A percentile compares a stretch with the other conserved stretches of the same genome.
phyloP scores from a whole-genome alignment of 2,329 filamentous ascomycete species.

The Calonectria naviculata region DNA sequence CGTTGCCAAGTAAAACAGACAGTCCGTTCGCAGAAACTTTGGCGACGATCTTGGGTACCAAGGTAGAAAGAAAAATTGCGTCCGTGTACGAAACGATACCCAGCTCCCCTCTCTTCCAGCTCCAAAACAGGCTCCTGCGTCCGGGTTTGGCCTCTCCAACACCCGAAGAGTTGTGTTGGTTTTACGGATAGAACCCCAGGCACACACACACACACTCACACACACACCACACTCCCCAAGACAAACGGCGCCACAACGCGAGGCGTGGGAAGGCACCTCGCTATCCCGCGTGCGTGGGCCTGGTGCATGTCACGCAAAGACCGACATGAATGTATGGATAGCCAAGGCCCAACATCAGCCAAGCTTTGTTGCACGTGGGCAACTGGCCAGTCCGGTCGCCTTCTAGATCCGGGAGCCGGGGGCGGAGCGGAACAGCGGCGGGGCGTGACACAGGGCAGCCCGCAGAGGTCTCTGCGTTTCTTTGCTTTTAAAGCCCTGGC shows the following conservation, averaged over 20 bases:
- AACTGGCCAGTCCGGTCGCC: background rate
- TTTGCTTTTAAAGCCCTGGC: background rate
- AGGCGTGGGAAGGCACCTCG: background rate
- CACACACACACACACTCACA: background rate
- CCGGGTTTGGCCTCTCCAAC: background rate
- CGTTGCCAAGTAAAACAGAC: background rate
- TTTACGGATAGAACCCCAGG: background rate
- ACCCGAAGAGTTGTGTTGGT: background rate
- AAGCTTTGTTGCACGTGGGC: constrained; percentile 43
- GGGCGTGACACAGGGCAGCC: constrained; percentile 1
- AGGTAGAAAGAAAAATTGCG: background rate
- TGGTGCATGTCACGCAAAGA: background rate
- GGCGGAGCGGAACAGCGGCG: background rate
- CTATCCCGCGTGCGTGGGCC: background rate
- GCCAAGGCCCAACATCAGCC: constrained; percentile 33
- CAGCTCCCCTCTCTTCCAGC: background rate
- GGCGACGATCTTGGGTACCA: constrained; percentile 1
- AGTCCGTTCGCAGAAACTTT: background rate
- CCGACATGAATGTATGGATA: constrained; percentile 3
- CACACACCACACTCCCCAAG: background rate
- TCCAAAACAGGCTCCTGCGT: background rate
- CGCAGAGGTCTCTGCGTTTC: background rate
- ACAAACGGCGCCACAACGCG: background rate
- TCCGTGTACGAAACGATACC: background rate
- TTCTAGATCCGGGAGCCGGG: constrained; percentile 14